These are phyloP conservation scores for Pseudogymnoascus sp. DNA, from an alignment of 2,329 filamentous ascomycete species.

Conservation along the genomic window DNA sequence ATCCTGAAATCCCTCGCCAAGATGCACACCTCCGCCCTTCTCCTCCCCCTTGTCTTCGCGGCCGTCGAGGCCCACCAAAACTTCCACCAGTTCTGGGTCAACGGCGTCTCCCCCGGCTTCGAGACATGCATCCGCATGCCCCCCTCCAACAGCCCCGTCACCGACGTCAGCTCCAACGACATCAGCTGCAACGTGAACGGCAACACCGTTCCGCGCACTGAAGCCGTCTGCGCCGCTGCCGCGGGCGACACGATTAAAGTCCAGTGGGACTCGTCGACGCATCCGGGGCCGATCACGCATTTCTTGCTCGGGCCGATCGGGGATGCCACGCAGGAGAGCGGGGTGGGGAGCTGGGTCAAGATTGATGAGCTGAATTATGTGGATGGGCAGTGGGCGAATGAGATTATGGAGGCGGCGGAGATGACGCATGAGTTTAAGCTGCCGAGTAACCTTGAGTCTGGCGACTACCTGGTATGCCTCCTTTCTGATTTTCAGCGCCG, in stretches of 20 bases:
- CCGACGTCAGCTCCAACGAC: slow-evolving; percentile 30
- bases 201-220: slow-evolving; percentile 25
- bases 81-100: slow-evolving; percentile 36
- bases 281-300: slow-evolving; percentile 35
- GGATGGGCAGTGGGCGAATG: slow-evolving; percentile 27
- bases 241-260: slow-evolving; percentile 32
- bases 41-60: slow-evolving; percentile 12
- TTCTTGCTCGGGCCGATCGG: slow-evolving; percentile 29
- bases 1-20: background rate
- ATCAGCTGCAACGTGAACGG: slow-evolving; percentile 41
- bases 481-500: background rate
- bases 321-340: slow-evolving; percentile 23
- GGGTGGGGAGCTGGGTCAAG: slow-evolving; percentile 28
- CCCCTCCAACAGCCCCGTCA: slow-evolving; percentile 40
- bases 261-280: slow-evolving; percentile 32
- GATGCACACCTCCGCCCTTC: background rate
- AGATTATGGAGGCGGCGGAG: slow-evolving; percentile 22
- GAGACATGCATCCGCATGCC: slow-evolving; percentile 41
- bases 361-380: slow-evolving; percentile 25
- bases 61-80: slow-evolving; percentile 33
- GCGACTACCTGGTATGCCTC: slow-evolving; percentile 25
- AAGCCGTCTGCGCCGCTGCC: slow-evolving; percentile 27
- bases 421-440: slow-evolving; percentile 21
- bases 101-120: slow-evolving; percentile 30
- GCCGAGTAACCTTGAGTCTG: slow-evolving; percentile 24